Percentiles rank a stretch among this genome's conserved stretches.
phyloP scores from a whole-genome alignment of 2,329 filamentous ascomycete species.

The Capronia americana region DNA sequence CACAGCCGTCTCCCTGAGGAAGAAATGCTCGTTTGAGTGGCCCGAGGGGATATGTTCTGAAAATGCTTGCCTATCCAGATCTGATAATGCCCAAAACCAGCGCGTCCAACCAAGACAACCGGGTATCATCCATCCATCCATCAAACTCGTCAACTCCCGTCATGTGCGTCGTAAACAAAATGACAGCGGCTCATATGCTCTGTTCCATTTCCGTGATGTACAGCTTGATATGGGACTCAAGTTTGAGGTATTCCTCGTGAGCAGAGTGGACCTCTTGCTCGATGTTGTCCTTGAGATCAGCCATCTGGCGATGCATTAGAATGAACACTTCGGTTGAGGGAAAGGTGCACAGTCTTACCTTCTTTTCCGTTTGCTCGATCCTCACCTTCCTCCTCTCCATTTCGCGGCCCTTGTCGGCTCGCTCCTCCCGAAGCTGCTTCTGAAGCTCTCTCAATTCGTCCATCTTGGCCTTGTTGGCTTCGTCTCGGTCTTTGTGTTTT shows the following conservation, averaged over 20 bases:
- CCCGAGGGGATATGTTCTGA: neutral
- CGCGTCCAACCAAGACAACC: slow-evolving; percentile 17
- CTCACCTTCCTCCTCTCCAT: slow-evolving; percentile 91
- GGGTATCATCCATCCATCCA: slow-evolving; percentile 49
- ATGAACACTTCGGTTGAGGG: slow-evolving; percentile 7
- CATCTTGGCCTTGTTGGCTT: slow-evolving; percentile 84
- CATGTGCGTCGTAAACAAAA: slow-evolving; percentile 28
- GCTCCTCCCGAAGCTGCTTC: slow-evolving; percentile 80
- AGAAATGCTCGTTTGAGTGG: slow-evolving; percentile 28
- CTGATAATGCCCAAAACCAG: slow-evolving; percentile 7
- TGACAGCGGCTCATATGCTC: slow-evolving; percentile 59
- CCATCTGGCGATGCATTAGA: slow-evolving; percentile 70
- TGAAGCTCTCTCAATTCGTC: slow-evolving; percentile 84
- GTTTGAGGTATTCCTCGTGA: slow-evolving; percentile 93
- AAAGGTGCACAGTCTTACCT: slow-evolving; percentile 63
- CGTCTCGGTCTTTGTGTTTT: slow-evolving; percentile 80
- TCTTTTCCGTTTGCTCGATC: slow-evolving; percentile 98
- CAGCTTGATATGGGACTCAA: slow-evolving; percentile 95
- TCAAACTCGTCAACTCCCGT: slow-evolving; percentile 24
- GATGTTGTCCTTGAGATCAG: slow-evolving; percentile 95
- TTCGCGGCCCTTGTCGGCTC: slow-evolving; percentile 83
- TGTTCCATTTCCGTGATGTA: slow-evolving; percentile 99
- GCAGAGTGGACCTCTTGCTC: slow-evolving; percentile 91
- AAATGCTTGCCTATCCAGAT: slow-evolving; percentile 15
- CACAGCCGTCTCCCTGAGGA: slow-evolving; percentile 18